Base-by-base conservation (phyloP, 2,329 filamentous ascomycete genomes). In the Pyricularia sp. region DNA sequence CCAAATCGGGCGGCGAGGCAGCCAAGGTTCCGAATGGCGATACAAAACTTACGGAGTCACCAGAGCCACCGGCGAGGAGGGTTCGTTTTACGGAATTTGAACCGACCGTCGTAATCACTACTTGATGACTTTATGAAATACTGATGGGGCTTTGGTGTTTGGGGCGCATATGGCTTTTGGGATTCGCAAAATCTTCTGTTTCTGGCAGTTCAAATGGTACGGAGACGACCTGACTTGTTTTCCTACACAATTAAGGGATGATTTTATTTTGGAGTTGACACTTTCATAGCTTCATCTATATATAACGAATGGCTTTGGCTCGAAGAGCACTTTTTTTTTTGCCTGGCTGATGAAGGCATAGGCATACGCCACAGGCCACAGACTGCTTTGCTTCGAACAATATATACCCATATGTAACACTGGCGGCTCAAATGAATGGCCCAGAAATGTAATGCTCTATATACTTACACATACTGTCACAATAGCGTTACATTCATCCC, bases 1-100 rank as follows among this genome's bases (percentile, higher is more conserved):
- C 82, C 76, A 78, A 65, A 78, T 78, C 63, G 78, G 73, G 65
- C 70, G 82, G 84, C 72, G 76, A 77, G 63, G 79, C 81, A 65
- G 76, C 84, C 62, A 77, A 75, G 24, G 71, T 84, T 64, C 73
- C 71, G 69, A 70, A 73, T 71, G 70, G 75, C 71, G 80, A 79
- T 28, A 26, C 24, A 19, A 26, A 59, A 3, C 55, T 5, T 19
- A 30, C 78, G 82, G 70, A 77, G 80, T 62, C 77, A 84, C 53
- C 76, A 79, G 66, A 73, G 74, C 13, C 74, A 71, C 8, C 59
- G 31, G 61, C 35, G 16, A 40, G 65, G 40, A 66, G 40, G 59
- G 65, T 66, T 28, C 62, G 62, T 12, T 66, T 66, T 55, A 35
- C 55, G 35, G 65, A 66, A 10, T 59, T 64, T 16, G 65, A 66